Evolutionary conservation across 2,329 filamentous ascomycete species (phyloP).

Genomic region (Sporothrix schenckii): DNA sequence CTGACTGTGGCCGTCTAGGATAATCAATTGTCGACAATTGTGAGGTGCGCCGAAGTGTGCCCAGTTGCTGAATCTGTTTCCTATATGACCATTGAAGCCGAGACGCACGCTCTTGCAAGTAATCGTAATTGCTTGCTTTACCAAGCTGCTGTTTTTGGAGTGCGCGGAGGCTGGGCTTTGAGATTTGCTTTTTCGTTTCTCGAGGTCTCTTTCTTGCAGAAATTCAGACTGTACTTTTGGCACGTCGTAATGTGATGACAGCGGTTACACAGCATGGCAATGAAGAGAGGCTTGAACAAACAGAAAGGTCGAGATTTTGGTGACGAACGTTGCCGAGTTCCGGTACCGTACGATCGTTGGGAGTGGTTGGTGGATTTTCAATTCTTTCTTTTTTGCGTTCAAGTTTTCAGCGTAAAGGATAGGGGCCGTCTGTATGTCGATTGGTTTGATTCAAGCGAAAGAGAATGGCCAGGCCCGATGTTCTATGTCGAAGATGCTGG

Average conservation of each 20-base stretch:
- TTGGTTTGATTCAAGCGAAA: too few species aligned
- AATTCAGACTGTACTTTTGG: neutral
- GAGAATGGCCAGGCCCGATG: neutral
- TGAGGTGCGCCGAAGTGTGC: neutral
- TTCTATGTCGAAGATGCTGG: neutral
- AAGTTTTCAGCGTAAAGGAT: neutral
- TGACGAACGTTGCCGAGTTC: neutral
- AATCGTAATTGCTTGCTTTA: neutral
- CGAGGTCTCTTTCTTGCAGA: neutral
- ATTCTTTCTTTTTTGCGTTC: too few species aligned
- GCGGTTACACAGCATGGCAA: conserved; percentile 9
- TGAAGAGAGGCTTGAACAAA: neutral
- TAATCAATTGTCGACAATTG: neutral
- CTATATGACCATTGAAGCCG: neutral
- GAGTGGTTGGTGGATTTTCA: neutral
- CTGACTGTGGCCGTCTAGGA: neutral
- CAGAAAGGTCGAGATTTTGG: neutral
- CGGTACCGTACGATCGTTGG: neutral
- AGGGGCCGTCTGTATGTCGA: neutral
- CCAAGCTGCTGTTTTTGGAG: neutral
- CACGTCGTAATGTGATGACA: neutral
- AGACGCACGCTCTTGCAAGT: neutral
- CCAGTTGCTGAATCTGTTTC: neutral
- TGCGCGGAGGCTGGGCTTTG: neutral
- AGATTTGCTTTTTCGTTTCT: neutral